These are phyloP conservation scores for Thraustochytrium sp. DNA, from an alignment of 352 stramenopile species.

Conservation along the genomic window DNA sequence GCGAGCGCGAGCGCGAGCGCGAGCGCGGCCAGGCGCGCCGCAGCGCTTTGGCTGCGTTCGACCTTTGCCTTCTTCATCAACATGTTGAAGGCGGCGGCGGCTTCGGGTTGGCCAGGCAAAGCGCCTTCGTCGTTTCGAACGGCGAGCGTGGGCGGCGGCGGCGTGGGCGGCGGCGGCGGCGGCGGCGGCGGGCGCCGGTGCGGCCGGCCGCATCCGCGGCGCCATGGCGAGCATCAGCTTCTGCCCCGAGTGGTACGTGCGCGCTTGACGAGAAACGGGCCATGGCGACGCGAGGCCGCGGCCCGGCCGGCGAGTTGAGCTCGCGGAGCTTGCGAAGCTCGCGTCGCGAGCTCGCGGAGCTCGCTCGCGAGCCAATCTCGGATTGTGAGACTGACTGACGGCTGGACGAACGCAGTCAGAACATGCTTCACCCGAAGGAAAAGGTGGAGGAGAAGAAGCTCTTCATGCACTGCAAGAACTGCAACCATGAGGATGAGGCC, in stretches of 20 bases:
- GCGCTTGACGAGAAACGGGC: not conserved
- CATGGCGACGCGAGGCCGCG: not conserved
- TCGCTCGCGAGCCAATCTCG: not conserved
- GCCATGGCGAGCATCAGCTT: constrained; percentile 24
- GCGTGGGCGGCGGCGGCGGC: too few species aligned
- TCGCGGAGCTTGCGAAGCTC: not conserved
- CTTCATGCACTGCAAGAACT: constrained; percentile 29
- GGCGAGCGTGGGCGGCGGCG: too few species aligned
- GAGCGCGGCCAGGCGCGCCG: too few species aligned
- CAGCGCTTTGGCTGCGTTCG: too few species aligned
- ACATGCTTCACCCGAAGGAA: constrained; percentile 37
- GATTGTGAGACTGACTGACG: not conserved
- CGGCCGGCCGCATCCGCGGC: too few species aligned
- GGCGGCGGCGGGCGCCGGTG: too few species aligned
- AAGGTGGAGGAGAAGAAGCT: not conserved
- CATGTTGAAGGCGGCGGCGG: too few species aligned
- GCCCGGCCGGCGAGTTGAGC: not conserved
- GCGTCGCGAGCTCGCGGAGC: not conserved
- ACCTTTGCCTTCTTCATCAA: too few species aligned
- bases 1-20: too few species aligned
- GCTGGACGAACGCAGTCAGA: not conserved
- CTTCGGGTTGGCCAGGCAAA: too few species aligned
- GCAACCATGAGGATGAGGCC: constrained; percentile 1
- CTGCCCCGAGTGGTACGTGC: not conserved
- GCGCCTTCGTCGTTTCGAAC: too few species aligned